These are phyloP conservation scores for Phytophthora cryptogea DNA, from an alignment of 352 stramenopile species.

Conservation along the genomic window DNA sequence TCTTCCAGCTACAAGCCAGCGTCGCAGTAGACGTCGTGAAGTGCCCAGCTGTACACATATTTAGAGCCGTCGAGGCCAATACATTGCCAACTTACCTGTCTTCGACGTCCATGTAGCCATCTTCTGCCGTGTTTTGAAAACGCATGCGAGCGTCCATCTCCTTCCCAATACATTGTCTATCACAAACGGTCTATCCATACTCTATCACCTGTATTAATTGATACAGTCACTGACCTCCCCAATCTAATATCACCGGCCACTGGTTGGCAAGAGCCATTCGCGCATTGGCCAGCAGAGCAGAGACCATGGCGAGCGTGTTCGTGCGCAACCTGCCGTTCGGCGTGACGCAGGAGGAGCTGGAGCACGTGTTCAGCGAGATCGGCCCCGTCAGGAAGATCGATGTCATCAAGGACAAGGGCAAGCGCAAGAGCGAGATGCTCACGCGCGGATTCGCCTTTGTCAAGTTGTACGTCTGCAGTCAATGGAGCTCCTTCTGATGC, in stretches of 20 bases:
- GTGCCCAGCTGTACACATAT: slow-evolving; percentile 25
- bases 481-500: background rate
- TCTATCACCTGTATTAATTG: background rate
- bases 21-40: slow-evolving; percentile 17
- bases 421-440: slow-evolving; percentile 76
- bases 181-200: background rate
- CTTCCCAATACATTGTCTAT: background rate
- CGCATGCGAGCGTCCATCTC: background rate
- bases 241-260: slow-evolving; percentile 10
- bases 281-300: slow-evolving; percentile 20
- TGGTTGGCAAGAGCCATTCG: slow-evolving; percentile 34
- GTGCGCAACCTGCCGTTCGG: slow-evolving; percentile 88
- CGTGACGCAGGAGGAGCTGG: slow-evolving; percentile 84
- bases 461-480: slow-evolving; percentile 66
- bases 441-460: slow-evolving; percentile 88
- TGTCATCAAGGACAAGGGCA: slow-evolving; percentile 90
- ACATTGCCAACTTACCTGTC: slow-evolving; percentile 19
- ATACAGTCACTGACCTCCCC: background rate
- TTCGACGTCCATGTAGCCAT: background rate
- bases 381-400: slow-evolving; percentile 87
- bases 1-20: slow-evolving; percentile 42
- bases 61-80: slow-evolving; percentile 35
- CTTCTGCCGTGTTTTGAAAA: background rate
- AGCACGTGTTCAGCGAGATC: slow-evolving; percentile 83
- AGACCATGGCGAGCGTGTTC: slow-evolving; percentile 67